These are phyloP conservation scores for Exophiala sp. DNA, from an alignment of 2,329 filamentous ascomycete genomes.

Conservation along the genomic window DNA sequence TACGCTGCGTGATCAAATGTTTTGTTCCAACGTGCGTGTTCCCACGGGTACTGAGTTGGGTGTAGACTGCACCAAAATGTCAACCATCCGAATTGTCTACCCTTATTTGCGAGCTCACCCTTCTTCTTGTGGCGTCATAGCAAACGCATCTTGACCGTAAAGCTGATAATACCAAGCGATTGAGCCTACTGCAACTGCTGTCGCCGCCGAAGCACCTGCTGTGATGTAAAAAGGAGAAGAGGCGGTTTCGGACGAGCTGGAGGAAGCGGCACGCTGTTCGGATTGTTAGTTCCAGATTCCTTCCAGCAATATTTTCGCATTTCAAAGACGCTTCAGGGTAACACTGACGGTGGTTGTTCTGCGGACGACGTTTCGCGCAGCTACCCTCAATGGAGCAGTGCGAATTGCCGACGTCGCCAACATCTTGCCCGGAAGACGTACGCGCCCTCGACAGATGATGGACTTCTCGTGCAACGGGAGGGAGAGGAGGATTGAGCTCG, in stretches of 20 bases:
- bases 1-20: slow-evolving; percentile 97
- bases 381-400: slow-evolving; percentile 79
- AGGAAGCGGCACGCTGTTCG: slow-evolving; percentile 59
- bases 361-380: slow-evolving; percentile 69
- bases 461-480: slow-evolving; percentile 12
- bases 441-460: slow-evolving; percentile 21
- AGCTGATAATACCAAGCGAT: slow-evolving; percentile 97
- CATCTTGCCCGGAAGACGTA: slow-evolving; percentile 58
- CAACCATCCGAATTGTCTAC: slow-evolving; percentile 30
- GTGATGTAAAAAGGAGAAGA: slow-evolving; percentile 79
- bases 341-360: slow-evolving; percentile 71
- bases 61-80: slow-evolving; percentile 67
- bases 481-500: slow-evolving; percentile 17
- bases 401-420: slow-evolving; percentile 89
- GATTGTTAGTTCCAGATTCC: slow-evolving; percentile 28
- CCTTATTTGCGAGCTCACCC: slow-evolving; percentile 64
- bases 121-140: slow-evolving; percentile 92
- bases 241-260: slow-evolving; percentile 64
- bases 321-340: slow-evolving; percentile 36
- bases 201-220: slow-evolving; percentile 80
- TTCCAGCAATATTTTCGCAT: slow-evolving; percentile 33
- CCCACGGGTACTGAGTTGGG: slow-evolving; percentile 89
- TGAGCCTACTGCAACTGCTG: slow-evolving; percentile 79
- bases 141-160: slow-evolving; percentile 82
- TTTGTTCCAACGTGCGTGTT: slow-evolving; percentile 85